These are phyloP conservation scores for Neoboletus brunneissimus DNA, from an alignment of 768 basidiomycete genomes.

Conservation along the genomic window DNA sequence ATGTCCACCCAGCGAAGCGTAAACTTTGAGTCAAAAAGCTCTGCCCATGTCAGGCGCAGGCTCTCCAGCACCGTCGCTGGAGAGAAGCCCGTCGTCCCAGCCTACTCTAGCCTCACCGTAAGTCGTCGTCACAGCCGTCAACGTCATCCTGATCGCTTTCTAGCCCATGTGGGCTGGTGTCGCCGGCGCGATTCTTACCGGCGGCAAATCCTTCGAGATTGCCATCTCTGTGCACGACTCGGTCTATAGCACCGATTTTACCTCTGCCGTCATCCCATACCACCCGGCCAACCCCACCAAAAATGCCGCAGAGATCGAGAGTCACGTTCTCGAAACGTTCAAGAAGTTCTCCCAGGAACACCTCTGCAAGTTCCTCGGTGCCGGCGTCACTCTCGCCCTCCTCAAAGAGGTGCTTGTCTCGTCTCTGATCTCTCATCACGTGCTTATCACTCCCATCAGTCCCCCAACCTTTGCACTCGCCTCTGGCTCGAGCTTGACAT, in stretches of 20 bases:
- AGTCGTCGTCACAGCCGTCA: conserved; percentile 23
- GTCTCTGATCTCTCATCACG: conserved; percentile 8
- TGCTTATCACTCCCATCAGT: conserved; percentile 38
- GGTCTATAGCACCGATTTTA: conserved; percentile 79
- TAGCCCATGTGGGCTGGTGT: conserved; percentile 90
- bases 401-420: conserved; percentile 56
- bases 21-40: conserved; percentile 62
- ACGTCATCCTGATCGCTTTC: conserved; percentile 16
- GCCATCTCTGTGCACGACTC: conserved; percentile 82
- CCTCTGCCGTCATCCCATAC: conserved; percentile 56
- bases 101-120: conserved; percentile 66
- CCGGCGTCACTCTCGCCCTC: conserved; percentile 70
- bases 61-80: conserved; percentile 55
- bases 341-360: conserved; percentile 74
- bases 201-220: conserved; percentile 62
- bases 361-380: conserved; percentile 83
- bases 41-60: conserved; percentile 61
- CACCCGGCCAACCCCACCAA: conserved; percentile 48
- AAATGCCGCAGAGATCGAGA: conserved; percentile 60
- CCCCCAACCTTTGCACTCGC: conserved; percentile 79
- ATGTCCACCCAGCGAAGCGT: conserved; percentile 48
- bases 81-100: conserved; percentile 47
- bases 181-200: conserved; percentile 58
- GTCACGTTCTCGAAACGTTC: conserved; percentile 59
- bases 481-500: conserved; percentile 83